These are phyloP conservation scores for Beauveria bassiana DNA, from an alignment of 2,329 filamentous ascomycete species.

Conservation along the genomic window DNA sequence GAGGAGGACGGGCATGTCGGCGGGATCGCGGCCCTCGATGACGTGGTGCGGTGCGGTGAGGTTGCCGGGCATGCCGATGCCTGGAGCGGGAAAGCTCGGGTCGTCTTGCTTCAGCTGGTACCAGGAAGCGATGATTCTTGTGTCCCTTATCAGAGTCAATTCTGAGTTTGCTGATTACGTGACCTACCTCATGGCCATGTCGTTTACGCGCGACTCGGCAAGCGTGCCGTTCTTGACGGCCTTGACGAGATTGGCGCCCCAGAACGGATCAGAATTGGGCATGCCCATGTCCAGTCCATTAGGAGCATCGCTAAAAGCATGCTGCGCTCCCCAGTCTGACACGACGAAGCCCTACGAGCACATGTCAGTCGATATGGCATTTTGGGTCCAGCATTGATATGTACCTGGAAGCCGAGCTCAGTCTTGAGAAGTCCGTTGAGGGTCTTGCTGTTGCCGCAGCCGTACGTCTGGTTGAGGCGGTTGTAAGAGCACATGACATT, in stretches of 20 bases:
- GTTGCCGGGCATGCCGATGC: slow-evolving; percentile 43
- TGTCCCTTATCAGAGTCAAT: neutral
- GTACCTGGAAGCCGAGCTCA: slow-evolving; percentile 46
- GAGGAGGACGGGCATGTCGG: slow-evolving; percentile 32
- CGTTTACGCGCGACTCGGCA: slow-evolving; percentile 44
- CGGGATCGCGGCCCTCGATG: slow-evolving; percentile 47
- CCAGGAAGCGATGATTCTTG: slow-evolving; percentile 43
- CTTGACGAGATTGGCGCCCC: slow-evolving; percentile 46
- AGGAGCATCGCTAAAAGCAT: slow-evolving; percentile 52
- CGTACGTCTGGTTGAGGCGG: slow-evolving; percentile 65
- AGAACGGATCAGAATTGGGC: slow-evolving; percentile 39
- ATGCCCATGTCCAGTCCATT: slow-evolving; percentile 68
- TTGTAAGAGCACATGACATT: slow-evolving; percentile 60
- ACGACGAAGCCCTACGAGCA: slow-evolving; percentile 49
- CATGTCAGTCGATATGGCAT: neutral
- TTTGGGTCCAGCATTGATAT: neutral
- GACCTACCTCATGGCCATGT: slow-evolving; percentile 46
- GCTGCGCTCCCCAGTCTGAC: slow-evolving; percentile 61
- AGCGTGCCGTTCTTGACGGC: slow-evolving; percentile 56
- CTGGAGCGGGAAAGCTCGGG: slow-evolving; percentile 34
- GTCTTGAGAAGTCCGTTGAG: slow-evolving; percentile 60
- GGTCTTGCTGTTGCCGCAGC: slow-evolving; percentile 60
- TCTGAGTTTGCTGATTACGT: neutral
- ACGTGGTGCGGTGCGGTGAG: slow-evolving; percentile 41
- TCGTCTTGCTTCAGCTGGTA: slow-evolving; percentile 48